phyloP scores from a whole-genome alignment of 352 stramenopile species.

The Globisporangium paddicum region DNA sequence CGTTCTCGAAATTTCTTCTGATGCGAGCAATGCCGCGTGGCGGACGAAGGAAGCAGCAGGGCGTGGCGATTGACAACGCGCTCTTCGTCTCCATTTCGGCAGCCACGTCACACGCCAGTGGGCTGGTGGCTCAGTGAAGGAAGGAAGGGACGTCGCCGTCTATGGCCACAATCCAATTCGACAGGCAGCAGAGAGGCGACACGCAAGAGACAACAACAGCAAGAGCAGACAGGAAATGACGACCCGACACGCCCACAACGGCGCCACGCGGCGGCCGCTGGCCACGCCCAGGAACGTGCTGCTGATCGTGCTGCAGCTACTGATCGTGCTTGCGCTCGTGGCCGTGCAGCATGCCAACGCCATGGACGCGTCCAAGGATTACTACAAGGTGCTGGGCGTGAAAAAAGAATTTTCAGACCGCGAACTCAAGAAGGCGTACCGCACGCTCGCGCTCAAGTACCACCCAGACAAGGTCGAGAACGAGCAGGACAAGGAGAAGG shows the following conservation, averaged over 20 bases:
- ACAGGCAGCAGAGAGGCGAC: neutral
- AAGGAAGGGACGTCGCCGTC: too few relatives aligned
- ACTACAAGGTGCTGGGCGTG: conserved; percentile 81
- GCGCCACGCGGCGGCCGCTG: neutral
- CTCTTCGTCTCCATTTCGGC: too few relatives aligned
- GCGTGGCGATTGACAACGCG: too few relatives aligned
- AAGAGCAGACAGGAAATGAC: neutral
- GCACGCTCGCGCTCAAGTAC: conserved; percentile 86
- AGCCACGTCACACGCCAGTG: neutral
- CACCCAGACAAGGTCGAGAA: conserved; percentile 88
- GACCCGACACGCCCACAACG: neutral
- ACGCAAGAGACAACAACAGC: conserved; percentile 3
- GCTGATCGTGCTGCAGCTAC: conserved; percentile 20
- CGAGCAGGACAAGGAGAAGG: conserved; percentile 70
- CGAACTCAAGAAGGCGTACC: conserved; percentile 85
- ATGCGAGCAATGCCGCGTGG: too few relatives aligned
- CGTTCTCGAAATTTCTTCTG: too few relatives aligned
- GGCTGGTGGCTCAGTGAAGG: too few relatives aligned
- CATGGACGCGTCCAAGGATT: conserved; percentile 74
- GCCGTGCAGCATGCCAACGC: conserved; percentile 12
- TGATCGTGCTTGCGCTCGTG: conserved; percentile 19
- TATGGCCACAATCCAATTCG: conserved; percentile 14
- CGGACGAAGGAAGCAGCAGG: too few relatives aligned
- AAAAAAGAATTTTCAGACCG: conserved; percentile 65
- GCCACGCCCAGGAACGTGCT: conserved; percentile 5